Evolutionary conservation across 139 green algal genomes (phyloP).

Genomic region (Tetraselmis striata): DNA sequence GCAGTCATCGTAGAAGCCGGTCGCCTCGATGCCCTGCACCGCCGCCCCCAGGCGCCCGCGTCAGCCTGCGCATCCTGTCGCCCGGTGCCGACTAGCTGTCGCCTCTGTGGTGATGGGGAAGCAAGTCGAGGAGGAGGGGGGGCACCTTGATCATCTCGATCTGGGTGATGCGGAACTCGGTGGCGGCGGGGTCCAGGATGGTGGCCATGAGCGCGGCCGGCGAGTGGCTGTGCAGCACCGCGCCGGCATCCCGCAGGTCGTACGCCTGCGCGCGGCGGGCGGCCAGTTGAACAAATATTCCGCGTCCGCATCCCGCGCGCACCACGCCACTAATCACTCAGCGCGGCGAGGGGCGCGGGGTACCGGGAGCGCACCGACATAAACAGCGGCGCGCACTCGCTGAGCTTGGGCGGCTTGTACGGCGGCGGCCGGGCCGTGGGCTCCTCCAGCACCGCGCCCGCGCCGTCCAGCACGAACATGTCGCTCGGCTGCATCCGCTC

Average conservation of each 20-base stretch:
- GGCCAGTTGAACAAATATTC: constrained; percentile 16
- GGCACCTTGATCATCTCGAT: constrained; percentile 95
- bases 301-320: constrained; percentile 6
- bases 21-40: constrained; percentile 73
- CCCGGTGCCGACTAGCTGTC: too few relatives aligned
- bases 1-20: constrained; percentile 80
- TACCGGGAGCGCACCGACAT: constrained; percentile 54
- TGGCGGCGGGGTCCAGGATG: constrained; percentile 63
- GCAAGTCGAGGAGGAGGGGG: too few relatives aligned
- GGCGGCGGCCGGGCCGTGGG: constrained; percentile 56
- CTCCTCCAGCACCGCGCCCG: constrained; percentile 56
- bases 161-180: constrained; percentile 82
- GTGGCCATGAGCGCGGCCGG: constrained; percentile 83
- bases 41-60: too few relatives aligned
- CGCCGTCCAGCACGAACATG: constrained; percentile 87
- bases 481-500: constrained; percentile 86
- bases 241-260: constrained; percentile 77
- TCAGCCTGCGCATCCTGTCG: too few relatives aligned
- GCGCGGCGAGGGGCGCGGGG: background rate
- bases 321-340: background rate
- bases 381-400: constrained; percentile 87
- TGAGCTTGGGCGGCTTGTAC: constrained; percentile 81
- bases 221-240: constrained; percentile 88
- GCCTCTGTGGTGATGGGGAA: too few relatives aligned
- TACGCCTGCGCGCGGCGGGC: constrained; percentile 80